A percentile compares a stretch with the other conserved stretches of the same genome.
Evolutionary conservation across 345 rosid species (phyloP).

Genomic region (Brassica rapa): DNA sequence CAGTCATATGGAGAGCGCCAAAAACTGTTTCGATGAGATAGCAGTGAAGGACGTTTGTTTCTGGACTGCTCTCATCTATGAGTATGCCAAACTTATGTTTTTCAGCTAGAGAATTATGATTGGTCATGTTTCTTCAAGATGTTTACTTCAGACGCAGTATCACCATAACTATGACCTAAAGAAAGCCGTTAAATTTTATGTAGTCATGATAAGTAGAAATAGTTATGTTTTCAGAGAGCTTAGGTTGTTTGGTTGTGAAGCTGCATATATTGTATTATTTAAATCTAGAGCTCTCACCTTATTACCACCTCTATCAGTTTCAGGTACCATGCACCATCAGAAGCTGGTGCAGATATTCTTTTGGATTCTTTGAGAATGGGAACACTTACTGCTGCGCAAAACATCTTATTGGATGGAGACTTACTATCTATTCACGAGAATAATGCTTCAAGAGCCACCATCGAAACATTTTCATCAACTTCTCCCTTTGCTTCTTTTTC

Average conservation of each 20-base stretch:
- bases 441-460: not conserved
- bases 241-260: not conserved
- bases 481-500: too few species aligned
- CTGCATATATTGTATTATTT: not conserved
- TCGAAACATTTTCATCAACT: too few species aligned
- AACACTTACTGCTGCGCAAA: not conserved
- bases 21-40: too few species aligned
- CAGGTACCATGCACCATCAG: not conserved
- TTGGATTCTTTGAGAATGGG: not conserved
- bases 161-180: not conserved
- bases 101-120: not conserved
- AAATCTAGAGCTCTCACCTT: too few species aligned
- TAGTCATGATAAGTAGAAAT: not conserved
- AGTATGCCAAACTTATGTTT: not conserved
- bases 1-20: slow-evolving; percentile 38
- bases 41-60: too few species aligned
- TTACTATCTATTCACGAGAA: too few species aligned
- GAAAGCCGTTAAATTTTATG: not conserved
- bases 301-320: not conserved
- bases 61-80: too few species aligned
- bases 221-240: not conserved
- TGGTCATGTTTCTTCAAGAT: not conserved
- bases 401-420: not conserved
- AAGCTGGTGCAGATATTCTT: not conserved
- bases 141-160: not conserved